Conservation (phyloP, 2,329 filamentous ascomycete species). For the Aspergillus novofumigatus region DNA sequence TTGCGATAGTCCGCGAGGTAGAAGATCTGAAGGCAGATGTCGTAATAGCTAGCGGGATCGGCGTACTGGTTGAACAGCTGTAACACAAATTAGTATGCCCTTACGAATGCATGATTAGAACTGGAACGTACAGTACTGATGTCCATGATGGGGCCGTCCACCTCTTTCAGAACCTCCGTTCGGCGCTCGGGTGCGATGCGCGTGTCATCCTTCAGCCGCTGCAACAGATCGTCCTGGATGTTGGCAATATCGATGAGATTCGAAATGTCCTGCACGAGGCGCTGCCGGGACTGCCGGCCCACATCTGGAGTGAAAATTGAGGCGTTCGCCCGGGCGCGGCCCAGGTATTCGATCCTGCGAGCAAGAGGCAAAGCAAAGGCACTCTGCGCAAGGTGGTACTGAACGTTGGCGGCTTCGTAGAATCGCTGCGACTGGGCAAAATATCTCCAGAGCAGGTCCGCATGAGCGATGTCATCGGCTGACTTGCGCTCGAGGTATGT, state of each 20-base stretch:
- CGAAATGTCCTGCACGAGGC: conserved; percentile 76
- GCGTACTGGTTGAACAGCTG: conserved; percentile 92
- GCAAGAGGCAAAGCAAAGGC: conserved; percentile 75
- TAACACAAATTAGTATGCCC: conserved; percentile 17
- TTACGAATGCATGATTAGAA: conserved; percentile 1
- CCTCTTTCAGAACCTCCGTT: conserved; percentile 59
- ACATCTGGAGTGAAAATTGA: conserved; percentile 76
- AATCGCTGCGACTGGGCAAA: conserved; percentile 80
- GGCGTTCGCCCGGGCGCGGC: conserved; percentile 85
- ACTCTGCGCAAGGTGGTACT: conserved; percentile 78
- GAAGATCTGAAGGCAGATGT: conserved; percentile 89
- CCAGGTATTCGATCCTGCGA: conserved; percentile 82
- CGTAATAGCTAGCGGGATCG: conserved; percentile 87
- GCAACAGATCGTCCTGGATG: conserved; percentile 87
- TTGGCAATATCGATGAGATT: conserved; percentile 89
- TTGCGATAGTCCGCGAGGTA: conserved; percentile 89
- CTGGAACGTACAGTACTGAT: conserved; percentile 65
- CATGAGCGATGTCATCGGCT: conserved; percentile 66
- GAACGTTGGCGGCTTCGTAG: conserved; percentile 82
- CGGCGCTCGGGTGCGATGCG: conserved; percentile 64
- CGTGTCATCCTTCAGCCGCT: conserved; percentile 68
- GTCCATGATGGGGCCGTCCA: conserved; percentile 74
- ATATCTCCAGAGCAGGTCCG: conserved; percentile 89
- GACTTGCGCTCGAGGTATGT: conserved; percentile 79
- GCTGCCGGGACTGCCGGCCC: conserved; percentile 74